A percentile compares a stretch with the other conserved stretches of the same genome.
Conservation (phyloP, 2,329 filamentous ascomycete genomes). For the Colletotrichum sp. region DNA sequence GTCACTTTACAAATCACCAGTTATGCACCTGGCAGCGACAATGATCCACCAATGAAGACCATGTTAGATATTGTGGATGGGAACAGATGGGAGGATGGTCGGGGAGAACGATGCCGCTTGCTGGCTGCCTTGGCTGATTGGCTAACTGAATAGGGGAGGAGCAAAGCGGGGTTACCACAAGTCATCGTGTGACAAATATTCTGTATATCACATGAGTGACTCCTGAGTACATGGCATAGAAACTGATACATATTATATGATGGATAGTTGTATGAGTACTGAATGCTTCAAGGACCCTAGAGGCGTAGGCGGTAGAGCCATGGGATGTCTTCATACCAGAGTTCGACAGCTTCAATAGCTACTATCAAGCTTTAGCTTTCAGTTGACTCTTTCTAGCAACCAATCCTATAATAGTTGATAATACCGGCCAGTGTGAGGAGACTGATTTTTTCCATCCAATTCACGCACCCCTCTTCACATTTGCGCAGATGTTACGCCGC, state of each 20-base stretch:
- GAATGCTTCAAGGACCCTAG: background rate
- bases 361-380: background rate
- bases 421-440: background rate
- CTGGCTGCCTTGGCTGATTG: background rate
- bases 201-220: background rate
- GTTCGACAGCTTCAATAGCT: background rate
- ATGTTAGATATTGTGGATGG: background rate
- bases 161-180: background rate
- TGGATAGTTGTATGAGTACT: too few species aligned
- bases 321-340: background rate
- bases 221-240: background rate
- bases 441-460: background rate
- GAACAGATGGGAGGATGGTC: constrained; percentile 4
- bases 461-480: background rate
- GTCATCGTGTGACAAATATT: background rate
- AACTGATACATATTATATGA: too few species aligned
- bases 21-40: background rate
- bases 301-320: background rate
- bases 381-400: background rate
- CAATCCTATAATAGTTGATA: background rate
- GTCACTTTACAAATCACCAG: constrained; percentile 2
- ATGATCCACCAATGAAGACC: background rate
- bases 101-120: background rate
- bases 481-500: background rate
- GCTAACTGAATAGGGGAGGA: background rate